These are phyloP conservation scores for Ophiobolus disseminans DNA, from an alignment of 2,329 filamentous ascomycete species.

Conservation along the genomic window DNA sequence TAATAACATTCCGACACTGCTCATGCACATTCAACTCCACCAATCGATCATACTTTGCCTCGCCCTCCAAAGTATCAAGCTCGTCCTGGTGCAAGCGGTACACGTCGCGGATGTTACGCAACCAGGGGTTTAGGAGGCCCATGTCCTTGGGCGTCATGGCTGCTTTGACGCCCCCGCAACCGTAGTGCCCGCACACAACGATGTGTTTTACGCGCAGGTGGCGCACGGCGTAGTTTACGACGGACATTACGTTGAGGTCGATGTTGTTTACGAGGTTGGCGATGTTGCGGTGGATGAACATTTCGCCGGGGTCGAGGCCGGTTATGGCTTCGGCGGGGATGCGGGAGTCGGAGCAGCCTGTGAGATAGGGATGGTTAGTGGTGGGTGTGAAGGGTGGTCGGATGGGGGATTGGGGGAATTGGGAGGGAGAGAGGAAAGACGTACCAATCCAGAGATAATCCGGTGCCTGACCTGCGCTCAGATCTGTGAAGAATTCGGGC, in stretches of 20 bases:
- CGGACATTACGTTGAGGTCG: conserved; percentile 52
- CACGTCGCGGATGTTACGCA: conserved; percentile 76
- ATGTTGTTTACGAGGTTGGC: conserved; percentile 50
- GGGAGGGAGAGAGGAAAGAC: conserved; percentile 10
- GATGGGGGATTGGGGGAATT: neutral
- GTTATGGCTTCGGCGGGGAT: conserved; percentile 52
- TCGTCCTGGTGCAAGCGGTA: conserved; percentile 75
- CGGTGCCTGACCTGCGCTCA: conserved; percentile 69
- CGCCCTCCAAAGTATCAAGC: conserved; percentile 59
- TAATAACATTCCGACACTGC: conserved; percentile 49
- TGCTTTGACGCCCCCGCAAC: conserved; percentile 71
- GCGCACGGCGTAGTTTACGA: conserved; percentile 51
- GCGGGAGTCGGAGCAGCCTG: conserved; percentile 50
- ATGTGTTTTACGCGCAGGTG: conserved; percentile 68
- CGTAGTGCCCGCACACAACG: conserved; percentile 72
- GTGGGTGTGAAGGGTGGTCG: too few relatives aligned
- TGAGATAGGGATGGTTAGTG: too few relatives aligned
- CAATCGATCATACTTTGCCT: conserved; percentile 41
- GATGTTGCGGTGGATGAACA: conserved; percentile 47
- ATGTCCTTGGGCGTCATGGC: conserved; percentile 71
- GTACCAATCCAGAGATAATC: conserved; percentile 66
- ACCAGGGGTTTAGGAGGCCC: conserved; percentile 75
- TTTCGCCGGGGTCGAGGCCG: conserved; percentile 45
- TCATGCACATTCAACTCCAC: conserved; percentile 50
- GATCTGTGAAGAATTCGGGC: conserved; percentile 70